phyloP scores from a whole-genome alignment of 2,329 filamentous ascomycete genomes.

The Fusarium devonianum region DNA sequence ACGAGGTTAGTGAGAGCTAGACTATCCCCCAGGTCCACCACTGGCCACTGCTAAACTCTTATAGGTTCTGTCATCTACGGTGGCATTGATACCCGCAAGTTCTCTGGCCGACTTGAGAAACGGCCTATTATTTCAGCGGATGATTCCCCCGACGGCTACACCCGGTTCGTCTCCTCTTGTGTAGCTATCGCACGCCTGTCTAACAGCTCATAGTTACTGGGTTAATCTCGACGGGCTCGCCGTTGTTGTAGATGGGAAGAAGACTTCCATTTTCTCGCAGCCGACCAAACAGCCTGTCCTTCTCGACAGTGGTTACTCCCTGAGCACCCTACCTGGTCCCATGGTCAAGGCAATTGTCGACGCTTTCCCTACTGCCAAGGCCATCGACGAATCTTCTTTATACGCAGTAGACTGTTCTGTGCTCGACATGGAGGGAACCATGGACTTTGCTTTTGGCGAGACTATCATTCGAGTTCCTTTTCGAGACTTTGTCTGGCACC shows the following conservation, averaged over 20 bases:
- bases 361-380: slow-evolving; percentile 54
- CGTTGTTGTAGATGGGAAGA: slow-evolving; percentile 44
- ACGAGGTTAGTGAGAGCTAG: slow-evolving; percentile 20
- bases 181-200: slow-evolving; percentile 35
- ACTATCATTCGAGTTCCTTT: slow-evolving; percentile 53
- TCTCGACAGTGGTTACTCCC: slow-evolving; percentile 70
- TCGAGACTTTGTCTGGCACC: slow-evolving; percentile 54
- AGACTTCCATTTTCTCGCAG: slow-evolving; percentile 53
- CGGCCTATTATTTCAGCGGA: slow-evolving; percentile 60
- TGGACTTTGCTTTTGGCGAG: slow-evolving; percentile 58
- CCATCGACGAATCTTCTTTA: slow-evolving; percentile 51
- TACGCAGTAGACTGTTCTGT: slow-evolving; percentile 56
- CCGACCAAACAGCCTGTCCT: slow-evolving; percentile 53
- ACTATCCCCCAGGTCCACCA: background rate
- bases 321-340: slow-evolving; percentile 68
- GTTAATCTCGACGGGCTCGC: slow-evolving; percentile 49
- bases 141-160: slow-evolving; percentile 41
- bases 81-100: slow-evolving; percentile 63
- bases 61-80: slow-evolving; percentile 55
- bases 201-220: slow-evolving; percentile 47
- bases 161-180: background rate
- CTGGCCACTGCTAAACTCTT: background rate
- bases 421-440: slow-evolving; percentile 45
- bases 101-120: slow-evolving; percentile 58
- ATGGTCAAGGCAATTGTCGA: slow-evolving; percentile 55